Base-by-base conservation (phyloP, 345 rosid genomes). In the Crucihimalaya himalaica region DNA sequence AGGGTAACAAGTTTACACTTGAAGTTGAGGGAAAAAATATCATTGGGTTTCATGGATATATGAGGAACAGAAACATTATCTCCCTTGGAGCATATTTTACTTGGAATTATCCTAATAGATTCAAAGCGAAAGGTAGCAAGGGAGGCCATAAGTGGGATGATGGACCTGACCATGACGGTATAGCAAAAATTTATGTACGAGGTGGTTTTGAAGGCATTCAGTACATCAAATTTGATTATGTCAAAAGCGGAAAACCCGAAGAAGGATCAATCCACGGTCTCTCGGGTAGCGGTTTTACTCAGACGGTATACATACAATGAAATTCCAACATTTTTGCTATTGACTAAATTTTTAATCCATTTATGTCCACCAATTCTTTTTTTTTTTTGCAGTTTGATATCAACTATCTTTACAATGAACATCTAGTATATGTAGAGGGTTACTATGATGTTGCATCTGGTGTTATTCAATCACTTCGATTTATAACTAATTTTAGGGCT, bases 51-150 rank as follows among this genome's bases (percentile, higher is more conserved):
- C 66, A 70, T 35, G 74, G 74, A 16, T 10, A 63, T 43, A 27
- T 63, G 23, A 43, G 15, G 37, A 43, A 63, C 0, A 42, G 66
- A 42, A 25, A 62, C 35, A 42, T 54, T 5, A 55, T 8, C 20
- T 19, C 74, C 8, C 43, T 45, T 45, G 57, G 74, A 70, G 66
- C 66, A 70, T 70, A 70, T 9, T 31, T 70, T 3, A 57, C 47
- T 1, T 32, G 45, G 74, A 32, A 45, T 3, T 0, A 52, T 31
- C 51, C 61, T 12, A 18, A 4, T 4, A 60, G 11, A 45, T 20
- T 71, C 23, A 35, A 39, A 37, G 68, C 68, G 0, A 27, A 61
- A 48, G 76, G 76, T 0, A 46, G 40, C 32, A 34, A 39, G 0
- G 40, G 43, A 61, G 76, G 68, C 1, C n/a, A 23, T 0, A 8